phyloP scores from a whole-genome alignment of 1,139 yeast genomes.

The Hyphopichia fennica region DNA sequence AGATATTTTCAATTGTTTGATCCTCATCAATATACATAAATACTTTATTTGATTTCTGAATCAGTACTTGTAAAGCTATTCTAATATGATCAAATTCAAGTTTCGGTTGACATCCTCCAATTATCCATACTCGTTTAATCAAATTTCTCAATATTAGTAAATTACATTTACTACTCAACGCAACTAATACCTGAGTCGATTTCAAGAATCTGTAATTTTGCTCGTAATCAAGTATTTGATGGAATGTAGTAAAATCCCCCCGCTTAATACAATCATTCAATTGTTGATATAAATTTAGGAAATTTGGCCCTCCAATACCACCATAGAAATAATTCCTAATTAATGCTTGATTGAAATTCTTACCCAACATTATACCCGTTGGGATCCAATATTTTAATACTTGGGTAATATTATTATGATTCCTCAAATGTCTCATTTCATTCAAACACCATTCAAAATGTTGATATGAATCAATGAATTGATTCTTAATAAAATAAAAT shows the following conservation, averaged over 20 bases:
- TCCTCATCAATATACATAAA: constrained; percentile 22
- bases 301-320: constrained; percentile 20
- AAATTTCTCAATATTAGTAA: constrained; percentile 50
- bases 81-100: constrained; percentile 30
- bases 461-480: constrained; percentile 52
- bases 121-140: constrained; percentile 34
- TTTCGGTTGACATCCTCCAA: constrained; percentile 23
- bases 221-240: constrained; percentile 20
- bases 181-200: constrained; percentile 30
- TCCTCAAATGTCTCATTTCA: constrained; percentile 16
- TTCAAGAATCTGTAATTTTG: constrained; percentile 36
- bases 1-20: constrained; percentile 44
- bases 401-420: constrained; percentile 30
- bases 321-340: constrained; percentile 16
- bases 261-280: constrained; percentile 31
- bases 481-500: constrained; percentile 61
- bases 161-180: constrained; percentile 29
- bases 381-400: constrained; percentile 60
- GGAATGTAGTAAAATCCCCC: constrained; percentile 44
- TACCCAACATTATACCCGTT: constrained; percentile 53
- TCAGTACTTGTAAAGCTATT: constrained; percentile 18
- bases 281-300: constrained; percentile 35
- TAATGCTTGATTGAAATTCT: constrained; percentile 34
- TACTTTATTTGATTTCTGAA: background rate
- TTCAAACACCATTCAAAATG: constrained; percentile 66